Percentiles rank a stretch among this genome's conserved stretches.
These are phyloP conservation scores for Termitomyces titanicus DNA, from an alignment of 768 basidiomycete genomes.

Conservation along the genomic window DNA sequence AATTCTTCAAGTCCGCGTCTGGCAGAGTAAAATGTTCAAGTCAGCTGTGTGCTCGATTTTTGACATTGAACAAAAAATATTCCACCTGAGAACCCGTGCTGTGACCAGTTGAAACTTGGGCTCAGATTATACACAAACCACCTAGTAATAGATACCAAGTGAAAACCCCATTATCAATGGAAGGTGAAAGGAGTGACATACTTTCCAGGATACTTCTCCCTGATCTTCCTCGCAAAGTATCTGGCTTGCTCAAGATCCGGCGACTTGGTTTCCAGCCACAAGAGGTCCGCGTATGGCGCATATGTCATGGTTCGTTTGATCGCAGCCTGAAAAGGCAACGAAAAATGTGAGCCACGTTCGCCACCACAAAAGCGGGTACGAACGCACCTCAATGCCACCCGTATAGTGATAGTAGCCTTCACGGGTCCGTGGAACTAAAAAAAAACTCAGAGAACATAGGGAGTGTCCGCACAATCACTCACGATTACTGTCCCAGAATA, in stretches of 20 bases:
- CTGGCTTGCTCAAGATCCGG: constrained; percentile 80
- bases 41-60: not conserved
- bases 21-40: constrained; percentile 1
- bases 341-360: not conserved
- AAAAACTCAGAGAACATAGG: not conserved
- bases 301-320: constrained; percentile 77
- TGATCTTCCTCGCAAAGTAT: constrained; percentile 72
- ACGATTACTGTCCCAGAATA: constrained; percentile 93
- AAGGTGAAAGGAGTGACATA: constrained; percentile 22
- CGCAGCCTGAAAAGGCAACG: constrained; percentile 46
- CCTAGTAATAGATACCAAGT: constrained; percentile 29
- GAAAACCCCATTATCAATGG: not conserved
- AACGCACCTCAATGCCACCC: constrained; percentile 64
- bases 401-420: constrained; percentile 92
- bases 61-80: not conserved
- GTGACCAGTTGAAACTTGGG: constrained; percentile 93
- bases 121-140: constrained; percentile 93
- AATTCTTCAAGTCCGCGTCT: constrained; percentile 77
- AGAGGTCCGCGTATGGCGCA: constrained; percentile 83
- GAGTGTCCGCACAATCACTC: constrained; percentile 23
- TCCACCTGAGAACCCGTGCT: constrained; percentile 70
- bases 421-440: constrained; percentile 74
- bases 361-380: not conserved
- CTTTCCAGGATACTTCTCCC: constrained; percentile 72
- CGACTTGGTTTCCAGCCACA: constrained; percentile 93